Evolutionary conservation across 1,139 yeast genomes (phyloP), one percentile per base, ranked within the genome.

Genomic region (Wickerhamomyces sp.): DNA sequence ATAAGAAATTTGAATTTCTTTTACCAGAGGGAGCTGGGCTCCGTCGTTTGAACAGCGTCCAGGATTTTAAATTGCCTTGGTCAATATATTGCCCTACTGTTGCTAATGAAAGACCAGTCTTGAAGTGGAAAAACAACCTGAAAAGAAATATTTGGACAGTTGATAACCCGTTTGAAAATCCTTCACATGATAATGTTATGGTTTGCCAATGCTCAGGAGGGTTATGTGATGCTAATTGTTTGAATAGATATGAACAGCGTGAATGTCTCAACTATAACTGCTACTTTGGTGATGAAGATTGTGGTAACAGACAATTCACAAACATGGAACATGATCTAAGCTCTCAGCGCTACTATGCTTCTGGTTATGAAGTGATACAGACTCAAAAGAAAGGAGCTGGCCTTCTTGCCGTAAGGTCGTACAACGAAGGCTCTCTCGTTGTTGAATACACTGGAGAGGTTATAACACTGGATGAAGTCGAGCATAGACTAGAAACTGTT

Each of bases 391-490:
- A 63, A 38, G 73, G 72, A 2, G 54, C 52, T 33, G 72, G 73
- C 0, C 49, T 68, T 8, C 41, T 63, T 7, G 60, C 72, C 2
- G 54, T 60, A 1, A 52, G 70, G 21, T 42, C 56, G 0, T 68
- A 61, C 38, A 47, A 49, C 6, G 59, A 67, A 0, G 62, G 63
- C 2, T 61, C 63, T n/a, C 50, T 68, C 12, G 63, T 68, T 31
- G 52, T 67, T n/a, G 73, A 68, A 42, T 68, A 67, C 44, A 65
- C 70, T 2, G 74, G 74, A 9, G 73, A 67, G 31, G 64, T 68
- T 6, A 63, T 68, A 19, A 58, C 61, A 28, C 55, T 56, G 9
- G 46, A 48, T 14, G 51, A 49, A 15, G 49, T 46, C 31, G 49
- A 48, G n/a, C 22, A 31, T 19, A 33, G 51, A 31, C 24, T 46